Evolutionary conservation across 1,284 basidiomycete genomes (phyloP), one percentile per base, ranked within the genome.

Genomic region (Anthracocystis panici-leucophaei): DNA sequence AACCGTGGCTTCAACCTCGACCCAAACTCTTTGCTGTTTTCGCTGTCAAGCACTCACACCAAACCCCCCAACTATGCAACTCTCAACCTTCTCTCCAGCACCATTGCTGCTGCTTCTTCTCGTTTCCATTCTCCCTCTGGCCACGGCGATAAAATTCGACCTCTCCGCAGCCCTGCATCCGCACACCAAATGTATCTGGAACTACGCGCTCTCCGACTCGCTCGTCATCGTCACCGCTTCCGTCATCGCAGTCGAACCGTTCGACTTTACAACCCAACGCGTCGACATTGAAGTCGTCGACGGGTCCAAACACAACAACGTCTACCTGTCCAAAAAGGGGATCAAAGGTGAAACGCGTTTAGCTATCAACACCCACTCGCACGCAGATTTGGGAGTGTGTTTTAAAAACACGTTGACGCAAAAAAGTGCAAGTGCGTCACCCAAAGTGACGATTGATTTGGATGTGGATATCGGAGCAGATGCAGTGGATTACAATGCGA

Each of bases 381-480:
- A 95, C 56, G 95, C 93, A 3, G 95, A 99, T 83, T 90, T 99
- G 7, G 96, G 96, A 1, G 94, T 98, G 1, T 99, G 96, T 87
- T 90, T 99, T 84, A 92, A 88, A 85, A 98, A 98, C 35, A 65
- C 58, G 0, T 46, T 33, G 9, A 44, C 45, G 1, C 3, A 5
- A 31, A 42, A 62, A 21, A 44, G 46, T 21, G 48, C 25, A n/a
- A 12, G 11, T 44, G 31, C 31, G 5, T 3, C 25, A 21, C 11
- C n/a, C 33, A 31, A 20, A 21, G 56, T 72, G 5, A 72, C 61
- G 5, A 49, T 99, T 74, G 96, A 99, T 87, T 87, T 99, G 59
- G 96, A 99, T 84, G 91, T 98, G 45, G 97, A 99, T 84, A 96
- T 99, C 86, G 96, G 96, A 50, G 95, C 96, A 20, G 96, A 99